Conservation (phyloP, 805 yeast species). For the Candida coleopterorum region DNA sequence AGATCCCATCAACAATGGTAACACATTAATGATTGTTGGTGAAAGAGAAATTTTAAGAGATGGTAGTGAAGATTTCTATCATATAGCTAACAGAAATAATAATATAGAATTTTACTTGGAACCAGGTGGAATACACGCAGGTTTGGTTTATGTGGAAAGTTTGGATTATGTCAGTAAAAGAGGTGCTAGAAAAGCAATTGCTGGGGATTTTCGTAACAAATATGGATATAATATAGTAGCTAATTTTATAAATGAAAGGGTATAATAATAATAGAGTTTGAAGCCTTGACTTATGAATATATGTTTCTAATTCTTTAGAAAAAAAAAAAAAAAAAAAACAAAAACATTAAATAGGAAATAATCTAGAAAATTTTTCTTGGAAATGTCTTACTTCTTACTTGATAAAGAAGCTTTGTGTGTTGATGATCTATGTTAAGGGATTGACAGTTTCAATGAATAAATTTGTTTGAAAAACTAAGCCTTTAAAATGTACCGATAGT, state of each 20-base stretch:
- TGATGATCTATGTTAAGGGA: too few species aligned
- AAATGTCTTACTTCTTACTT: too few species aligned
- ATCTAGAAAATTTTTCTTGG: too few species aligned
- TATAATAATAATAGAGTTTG: neutral
- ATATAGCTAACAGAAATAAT: conserved; percentile 16
- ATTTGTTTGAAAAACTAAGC: too few species aligned
- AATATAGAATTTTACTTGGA: conserved; percentile 18
- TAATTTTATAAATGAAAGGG: conserved; percentile 9
- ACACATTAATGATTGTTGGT: conserved; percentile 21
- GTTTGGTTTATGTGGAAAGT: conserved; percentile 29
- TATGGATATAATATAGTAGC: conserved; percentile 10
- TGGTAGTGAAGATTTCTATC: conserved; percentile 22
- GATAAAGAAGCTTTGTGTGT: too few species aligned
- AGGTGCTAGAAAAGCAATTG: conserved; percentile 19
- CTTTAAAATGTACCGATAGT: too few species aligned
- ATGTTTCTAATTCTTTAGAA: too few species aligned
- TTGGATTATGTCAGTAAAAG: conserved; percentile 22
- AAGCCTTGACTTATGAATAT: too few species aligned
- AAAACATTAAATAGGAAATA: too few species aligned
- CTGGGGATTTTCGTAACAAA: conserved; percentile 21
- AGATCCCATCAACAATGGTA: conserved; percentile 18
- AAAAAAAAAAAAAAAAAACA: too few species aligned
- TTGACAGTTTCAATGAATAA: too few species aligned
- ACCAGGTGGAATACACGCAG: conserved; percentile 33
- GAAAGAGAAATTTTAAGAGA: conserved; percentile 30